A percentile compares a stretch with the other conserved stretches of the same genome.
Conservation (phyloP, 345 rosid species). For the Melastoma malabathricum region DNA sequence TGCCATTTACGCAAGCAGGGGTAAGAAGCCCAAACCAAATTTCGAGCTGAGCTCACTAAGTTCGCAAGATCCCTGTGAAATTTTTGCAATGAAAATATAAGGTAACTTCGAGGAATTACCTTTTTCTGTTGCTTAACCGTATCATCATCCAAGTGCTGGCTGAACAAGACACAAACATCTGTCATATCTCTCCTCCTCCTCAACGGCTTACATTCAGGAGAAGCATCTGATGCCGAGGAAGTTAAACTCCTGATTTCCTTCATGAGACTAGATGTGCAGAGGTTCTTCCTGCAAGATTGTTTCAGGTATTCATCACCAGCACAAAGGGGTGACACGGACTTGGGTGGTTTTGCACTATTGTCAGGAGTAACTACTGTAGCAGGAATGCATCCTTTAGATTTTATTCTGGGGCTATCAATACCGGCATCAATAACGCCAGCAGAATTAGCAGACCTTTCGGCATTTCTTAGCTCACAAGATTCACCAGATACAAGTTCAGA, state of each 20-base stretch:
- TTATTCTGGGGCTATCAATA: conserved; percentile 14
- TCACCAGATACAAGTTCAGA: too few relatives aligned
- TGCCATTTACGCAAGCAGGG: not conserved
- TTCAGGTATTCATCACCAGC: conserved; percentile 54
- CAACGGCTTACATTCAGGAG: conserved; percentile 29
- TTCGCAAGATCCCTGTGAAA: not conserved
- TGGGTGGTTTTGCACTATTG: conserved; percentile 24
- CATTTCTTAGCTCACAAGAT: not conserved
- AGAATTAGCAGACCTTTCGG: not conserved
- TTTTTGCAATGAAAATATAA: not conserved
- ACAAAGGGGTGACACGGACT: conserved; percentile 66
- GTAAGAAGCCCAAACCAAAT: conserved; percentile 10
- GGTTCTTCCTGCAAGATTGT: conserved; percentile 45
- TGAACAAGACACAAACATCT: conserved; percentile 52
- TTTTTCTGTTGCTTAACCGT: conserved; percentile 63
- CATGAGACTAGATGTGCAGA: conserved; percentile 24
- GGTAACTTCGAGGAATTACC: conserved; percentile 22
- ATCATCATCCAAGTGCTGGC: conserved; percentile 84
- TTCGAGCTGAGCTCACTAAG: not conserved
- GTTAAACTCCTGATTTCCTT: conserved; percentile 44
- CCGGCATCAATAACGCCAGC: conserved; percentile 7
- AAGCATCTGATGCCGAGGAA: conserved; percentile 19
- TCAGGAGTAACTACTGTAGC: conserved; percentile 22
- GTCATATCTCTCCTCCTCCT: conserved; percentile 78
- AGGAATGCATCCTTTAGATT: conserved; percentile 14